Base-by-base conservation (phyloP, 352 stramenopile genomes). In the Phytophthora sojae region DNA sequence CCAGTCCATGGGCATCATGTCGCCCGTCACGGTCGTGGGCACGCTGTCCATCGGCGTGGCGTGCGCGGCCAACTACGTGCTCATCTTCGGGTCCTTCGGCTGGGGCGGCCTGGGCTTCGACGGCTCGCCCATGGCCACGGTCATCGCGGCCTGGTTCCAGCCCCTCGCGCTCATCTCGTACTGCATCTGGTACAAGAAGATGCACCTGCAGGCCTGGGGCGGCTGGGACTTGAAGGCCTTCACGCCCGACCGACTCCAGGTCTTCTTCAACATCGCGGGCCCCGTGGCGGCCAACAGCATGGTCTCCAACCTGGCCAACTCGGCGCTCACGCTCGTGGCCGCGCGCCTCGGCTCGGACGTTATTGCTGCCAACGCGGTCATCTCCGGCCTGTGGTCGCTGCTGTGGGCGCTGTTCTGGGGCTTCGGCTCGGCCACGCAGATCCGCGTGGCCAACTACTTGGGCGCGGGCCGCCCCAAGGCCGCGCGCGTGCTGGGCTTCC, bases 141-240 rank as follows among this genome's bases (percentile, higher is more conserved):
- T 94, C 37, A 83, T 94, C 26, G 88, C 88, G 2, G 86, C 86
- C 4, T 93, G 84, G 83, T 96, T 94, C 72, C 88, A 96, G 61
- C 88, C 86, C 9, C 77, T 93, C 30, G 69, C 85, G 17, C 77
- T 96, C 57, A 85, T 91, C 19, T 85, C 76, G 59, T 94, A 94
- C 69, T 93, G 83, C 69, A 82, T 93, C 52, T 50, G 85, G 3
- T 94, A 89, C 76, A 89, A 86, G 59, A 85, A 91, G 71, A 83
- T 87, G 76, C 86, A 95, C 57, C 25, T 86, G 47, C 83, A 83
- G 29, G 85, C 88, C 0, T 95, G 88, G 88, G 82, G 75, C 29
- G 88, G 88, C 25, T 95, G 86, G 88, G 62, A 90, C 47, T 79
- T 81, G 8, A 61, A 61, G n/a, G 76, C 74, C 29, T 91, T 93